Conservation (phyloP, 306 rosid species). For the Lithocarpus polystachyus region DNA sequence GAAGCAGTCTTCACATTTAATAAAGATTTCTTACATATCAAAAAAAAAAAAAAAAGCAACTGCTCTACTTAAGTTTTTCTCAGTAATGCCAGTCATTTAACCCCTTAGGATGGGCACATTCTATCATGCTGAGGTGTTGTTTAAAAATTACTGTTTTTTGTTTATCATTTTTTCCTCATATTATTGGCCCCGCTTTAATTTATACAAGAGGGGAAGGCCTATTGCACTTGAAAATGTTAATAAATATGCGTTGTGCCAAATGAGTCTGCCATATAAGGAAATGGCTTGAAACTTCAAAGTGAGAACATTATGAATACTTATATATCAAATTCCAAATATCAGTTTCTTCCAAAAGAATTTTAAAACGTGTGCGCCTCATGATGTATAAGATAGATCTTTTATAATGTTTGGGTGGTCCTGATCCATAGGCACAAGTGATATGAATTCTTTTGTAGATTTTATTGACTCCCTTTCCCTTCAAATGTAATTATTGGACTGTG, state of each 20-base stretch:
- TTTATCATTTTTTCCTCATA: neutral
- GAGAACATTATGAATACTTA: neutral
- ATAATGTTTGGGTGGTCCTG: too few relatives aligned
- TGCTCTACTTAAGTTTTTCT: neutral
- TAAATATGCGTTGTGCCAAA: neutral
- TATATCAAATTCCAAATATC: neutral
- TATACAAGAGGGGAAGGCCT: neutral
- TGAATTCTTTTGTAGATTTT: too few relatives aligned
- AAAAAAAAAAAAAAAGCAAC: too few relatives aligned
- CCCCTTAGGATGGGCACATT: neutral
- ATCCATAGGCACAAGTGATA: too few relatives aligned
- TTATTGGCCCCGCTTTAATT: neutral
- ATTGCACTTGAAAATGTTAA: neutral
- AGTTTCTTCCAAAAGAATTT: neutral
- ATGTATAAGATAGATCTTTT: neutral
- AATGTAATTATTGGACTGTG: too few relatives aligned
- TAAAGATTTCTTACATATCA: too few relatives aligned
- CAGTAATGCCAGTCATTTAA: neutral
- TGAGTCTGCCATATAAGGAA: neutral
- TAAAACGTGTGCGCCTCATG: neutral
- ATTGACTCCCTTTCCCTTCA: too few relatives aligned
- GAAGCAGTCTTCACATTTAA: too few relatives aligned
- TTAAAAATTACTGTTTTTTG: neutral
- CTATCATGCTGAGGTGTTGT: neutral
- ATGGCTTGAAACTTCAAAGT: neutral